These are phyloP conservation scores for Plasmodium vivax DNA, from an alignment of 169 alveolate genomes.

Conservation along the genomic window DNA sequence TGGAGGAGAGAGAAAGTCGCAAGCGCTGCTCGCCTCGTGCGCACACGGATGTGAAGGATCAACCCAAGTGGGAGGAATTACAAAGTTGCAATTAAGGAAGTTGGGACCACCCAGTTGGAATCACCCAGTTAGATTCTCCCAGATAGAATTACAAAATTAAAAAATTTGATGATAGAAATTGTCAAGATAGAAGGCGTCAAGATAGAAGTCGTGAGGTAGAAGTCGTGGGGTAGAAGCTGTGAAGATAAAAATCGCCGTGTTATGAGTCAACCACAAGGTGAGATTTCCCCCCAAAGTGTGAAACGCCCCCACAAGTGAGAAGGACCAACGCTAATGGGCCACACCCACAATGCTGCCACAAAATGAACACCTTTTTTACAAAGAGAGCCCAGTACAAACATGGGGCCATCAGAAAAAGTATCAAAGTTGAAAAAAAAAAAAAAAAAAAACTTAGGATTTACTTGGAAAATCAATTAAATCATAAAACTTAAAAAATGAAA, in stretches of 20 bases:
- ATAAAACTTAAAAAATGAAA: constrained; percentile 64
- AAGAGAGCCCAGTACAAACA: neutral
- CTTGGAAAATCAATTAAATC: constrained; percentile 68
- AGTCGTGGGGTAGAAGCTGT: neutral
- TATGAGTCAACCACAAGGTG: no score
- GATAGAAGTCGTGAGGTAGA: neutral
- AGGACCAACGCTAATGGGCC: neutral
- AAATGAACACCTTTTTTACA: neutral
- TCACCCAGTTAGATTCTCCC: neutral
- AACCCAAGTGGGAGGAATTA: neutral
- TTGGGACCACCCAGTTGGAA: neutral
- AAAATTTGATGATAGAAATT: no score
- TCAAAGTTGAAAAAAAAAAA: neutral
- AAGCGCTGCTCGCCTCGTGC: neutral
- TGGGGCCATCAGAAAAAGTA: neutral
- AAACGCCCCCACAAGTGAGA: neutral
- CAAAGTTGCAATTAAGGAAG: neutral
- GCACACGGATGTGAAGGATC: neutral
- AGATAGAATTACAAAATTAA: neutral
- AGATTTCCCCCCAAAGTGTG: neutral
- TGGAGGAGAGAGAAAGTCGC: neutral
- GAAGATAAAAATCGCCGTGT: neutral
- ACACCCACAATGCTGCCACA: neutral
- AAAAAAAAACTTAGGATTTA: constrained; percentile 2
- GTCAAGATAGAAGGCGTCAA: no score